Percentiles rank a stretch among this genome's conserved stretches.
Evolutionary conservation across 2,329 filamentous ascomycete species (phyloP).

Genomic region (Drechslerella coelobrocha): DNA sequence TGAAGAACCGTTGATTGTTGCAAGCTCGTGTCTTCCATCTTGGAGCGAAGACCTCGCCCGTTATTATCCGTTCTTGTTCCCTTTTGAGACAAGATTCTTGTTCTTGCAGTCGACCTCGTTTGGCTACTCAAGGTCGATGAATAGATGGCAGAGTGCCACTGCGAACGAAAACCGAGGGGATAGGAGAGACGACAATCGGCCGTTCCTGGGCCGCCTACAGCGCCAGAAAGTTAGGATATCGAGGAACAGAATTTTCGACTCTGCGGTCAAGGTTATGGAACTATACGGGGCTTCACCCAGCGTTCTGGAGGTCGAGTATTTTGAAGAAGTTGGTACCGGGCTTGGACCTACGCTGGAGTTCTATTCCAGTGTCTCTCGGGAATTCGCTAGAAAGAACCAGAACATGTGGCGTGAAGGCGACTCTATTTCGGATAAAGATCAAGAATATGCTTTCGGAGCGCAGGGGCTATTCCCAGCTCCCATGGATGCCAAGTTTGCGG

Average conservation of each 20-base stretch:
- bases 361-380: slow-evolving; percentile 94
- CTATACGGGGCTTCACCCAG: slow-evolving; percentile 96
- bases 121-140: slow-evolving; percentile 96
- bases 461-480: slow-evolving; percentile 90
- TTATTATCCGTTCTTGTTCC: slow-evolving; percentile 94
- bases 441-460: slow-evolving; percentile 83
- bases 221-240: slow-evolving; percentile 98
- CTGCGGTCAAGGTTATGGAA: slow-evolving; percentile 98
- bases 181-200: slow-evolving; percentile 82
- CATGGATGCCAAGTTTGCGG: slow-evolving; percentile 77
- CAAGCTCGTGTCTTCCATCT: slow-evolving; percentile 90
- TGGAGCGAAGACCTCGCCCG: slow-evolving; percentile 96
- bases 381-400: slow-evolving; percentile 96
- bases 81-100: slow-evolving; percentile 94
- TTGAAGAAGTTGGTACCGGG: slow-evolving; percentile 96
- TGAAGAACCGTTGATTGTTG: slow-evolving; percentile 94
- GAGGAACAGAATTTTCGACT: slow-evolving; percentile 90
- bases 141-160: slow-evolving; percentile 88
- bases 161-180: slow-evolving; percentile 81
- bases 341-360: slow-evolving; percentile 95
- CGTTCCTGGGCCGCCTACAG: slow-evolving; percentile 88
- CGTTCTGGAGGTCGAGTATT: slow-evolving; percentile 96
- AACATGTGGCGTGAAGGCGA: slow-evolving; percentile 97
- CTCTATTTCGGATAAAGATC: slow-evolving; percentile 68
- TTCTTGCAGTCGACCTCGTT: slow-evolving; percentile 98